Percentiles rank a stretch among this genome's conserved stretches.
Evolutionary conservation across 345 rosid genomes (phyloP).

Genomic region (Adansonia digitata): DNA sequence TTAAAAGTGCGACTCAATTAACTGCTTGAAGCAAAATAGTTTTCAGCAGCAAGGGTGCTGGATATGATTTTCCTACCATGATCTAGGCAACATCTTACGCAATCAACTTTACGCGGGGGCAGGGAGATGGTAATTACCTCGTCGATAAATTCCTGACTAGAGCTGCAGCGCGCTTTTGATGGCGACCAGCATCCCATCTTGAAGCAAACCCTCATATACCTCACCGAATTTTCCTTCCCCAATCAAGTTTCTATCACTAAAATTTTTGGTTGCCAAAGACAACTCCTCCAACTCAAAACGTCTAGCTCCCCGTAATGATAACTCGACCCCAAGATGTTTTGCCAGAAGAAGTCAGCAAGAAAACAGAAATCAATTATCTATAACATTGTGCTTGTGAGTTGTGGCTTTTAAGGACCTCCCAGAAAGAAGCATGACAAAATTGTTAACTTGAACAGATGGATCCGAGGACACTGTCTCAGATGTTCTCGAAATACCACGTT

Average conservation of each 20-base stretch:
- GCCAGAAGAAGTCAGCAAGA: conserved; percentile 35
- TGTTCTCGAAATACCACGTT: conserved; percentile 46
- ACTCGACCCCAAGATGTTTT: conserved; percentile 67
- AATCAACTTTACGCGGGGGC: no score
- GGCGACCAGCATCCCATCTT: conserved; percentile 87
- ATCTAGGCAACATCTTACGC: background rate
- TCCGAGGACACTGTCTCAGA: conserved; percentile 91
- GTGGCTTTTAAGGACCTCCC: background rate
- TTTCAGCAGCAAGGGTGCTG: background rate
- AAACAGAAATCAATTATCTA: conserved; percentile 9
- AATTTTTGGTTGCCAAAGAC: conserved; percentile 75
- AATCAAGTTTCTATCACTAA: conserved; percentile 63
- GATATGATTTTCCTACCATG: background rate
- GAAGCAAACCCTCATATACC: conserved; percentile 88
- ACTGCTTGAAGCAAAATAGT: no score
- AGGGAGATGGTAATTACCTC: conserved; percentile 47
- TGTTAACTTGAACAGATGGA: conserved; percentile 61
- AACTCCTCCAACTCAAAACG: conserved; percentile 80
- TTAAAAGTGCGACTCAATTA: no score
- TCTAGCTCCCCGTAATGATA: conserved; percentile 68
- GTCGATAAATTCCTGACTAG: conserved; percentile 69
- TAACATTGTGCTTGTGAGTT: background rate
- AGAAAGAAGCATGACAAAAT: background rate
- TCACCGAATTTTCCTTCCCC: conserved; percentile 89
- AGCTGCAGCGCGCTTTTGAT: conserved; percentile 66